Percentiles rank a stretch among this genome's conserved stretches.
Conservation (phyloP, 2,329 filamentous ascomycete genomes). For the Gaeumannomyces sp. region DNA sequence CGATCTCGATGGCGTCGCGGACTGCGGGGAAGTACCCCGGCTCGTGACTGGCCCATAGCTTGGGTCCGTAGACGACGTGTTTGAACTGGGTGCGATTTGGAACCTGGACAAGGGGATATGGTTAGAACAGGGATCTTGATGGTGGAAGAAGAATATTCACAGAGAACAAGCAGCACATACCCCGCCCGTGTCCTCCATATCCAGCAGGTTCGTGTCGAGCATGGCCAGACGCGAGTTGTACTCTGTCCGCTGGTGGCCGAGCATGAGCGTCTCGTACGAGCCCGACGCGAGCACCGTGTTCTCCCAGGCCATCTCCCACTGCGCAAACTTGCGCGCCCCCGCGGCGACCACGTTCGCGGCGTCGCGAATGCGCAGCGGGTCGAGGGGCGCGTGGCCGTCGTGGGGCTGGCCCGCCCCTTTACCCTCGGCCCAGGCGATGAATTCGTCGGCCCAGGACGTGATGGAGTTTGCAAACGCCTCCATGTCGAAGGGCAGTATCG, state of each 20-base stretch:
- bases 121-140: constrained; percentile 9
- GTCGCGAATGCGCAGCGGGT: constrained; percentile 53
- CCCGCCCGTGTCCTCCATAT: constrained; percentile 64
- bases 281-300: constrained; percentile 61
- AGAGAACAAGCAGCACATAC: constrained; percentile 46
- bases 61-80: constrained; percentile 82
- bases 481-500: constrained; percentile 78
- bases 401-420: constrained; percentile 31
- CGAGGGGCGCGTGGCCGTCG: constrained; percentile 31
- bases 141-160: background rate
- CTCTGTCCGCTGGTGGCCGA: constrained; percentile 60
- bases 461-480: constrained; percentile 64
- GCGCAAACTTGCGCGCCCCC: constrained; percentile 59
- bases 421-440: constrained; percentile 21
- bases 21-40: constrained; percentile 75
- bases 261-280: constrained; percentile 67
- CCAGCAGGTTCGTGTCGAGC: constrained; percentile 80
- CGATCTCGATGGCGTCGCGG: constrained; percentile 67
- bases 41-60: constrained; percentile 65
- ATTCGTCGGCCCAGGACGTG: constrained; percentile 49
- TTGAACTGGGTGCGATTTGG: constrained; percentile 89
- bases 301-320: constrained; percentile 76
- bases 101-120: constrained; percentile 43
- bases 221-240: constrained; percentile 74
- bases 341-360: constrained; percentile 56